phyloP scores from a whole-genome alignment of 1,284 basidiomycete species.

The Ceratobasidium sp. region DNA sequence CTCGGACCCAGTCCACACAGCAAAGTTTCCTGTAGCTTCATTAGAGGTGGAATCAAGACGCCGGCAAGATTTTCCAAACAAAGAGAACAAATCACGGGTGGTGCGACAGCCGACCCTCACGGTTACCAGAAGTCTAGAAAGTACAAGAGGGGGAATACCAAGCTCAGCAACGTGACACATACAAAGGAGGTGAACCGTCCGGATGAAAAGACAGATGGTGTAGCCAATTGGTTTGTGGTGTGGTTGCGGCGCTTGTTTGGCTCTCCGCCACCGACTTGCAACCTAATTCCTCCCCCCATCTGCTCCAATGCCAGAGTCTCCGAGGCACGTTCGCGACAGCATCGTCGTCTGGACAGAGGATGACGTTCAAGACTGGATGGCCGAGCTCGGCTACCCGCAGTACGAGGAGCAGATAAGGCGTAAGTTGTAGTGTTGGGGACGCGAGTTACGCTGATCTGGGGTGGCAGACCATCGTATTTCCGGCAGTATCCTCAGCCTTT shows the following conservation, averaged over 20 bases:
- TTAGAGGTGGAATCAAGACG: conserved; percentile 51
- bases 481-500: conserved; percentile 85
- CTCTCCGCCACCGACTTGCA: conserved; percentile 9
- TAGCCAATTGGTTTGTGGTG: conserved; percentile 31
- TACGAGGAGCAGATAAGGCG: conserved; percentile 71
- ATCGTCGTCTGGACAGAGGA: conserved; percentile 84
- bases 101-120: no score
- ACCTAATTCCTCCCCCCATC: conserved; percentile 17
- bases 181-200: background rate
- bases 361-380: conserved; percentile 82
- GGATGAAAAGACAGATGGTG: background rate
- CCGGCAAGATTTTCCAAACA: background rate
- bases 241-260: conserved; percentile 37
- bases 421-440: conserved; percentile 51
- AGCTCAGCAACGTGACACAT: background rate
- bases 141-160: background rate
- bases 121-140: background rate
- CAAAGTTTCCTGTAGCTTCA: conserved; percentile 76
- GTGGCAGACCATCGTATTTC: conserved; percentile 86
- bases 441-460: conserved; percentile 36
- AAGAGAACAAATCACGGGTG: background rate
- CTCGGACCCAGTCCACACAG: conserved; percentile 71
- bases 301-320: conserved; percentile 30
- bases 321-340: conserved; percentile 29
- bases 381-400: conserved; percentile 79